Conservation (phyloP, 225 moss, liverwort and hornwort genomes). For the Marchantia paleacea region DNA sequence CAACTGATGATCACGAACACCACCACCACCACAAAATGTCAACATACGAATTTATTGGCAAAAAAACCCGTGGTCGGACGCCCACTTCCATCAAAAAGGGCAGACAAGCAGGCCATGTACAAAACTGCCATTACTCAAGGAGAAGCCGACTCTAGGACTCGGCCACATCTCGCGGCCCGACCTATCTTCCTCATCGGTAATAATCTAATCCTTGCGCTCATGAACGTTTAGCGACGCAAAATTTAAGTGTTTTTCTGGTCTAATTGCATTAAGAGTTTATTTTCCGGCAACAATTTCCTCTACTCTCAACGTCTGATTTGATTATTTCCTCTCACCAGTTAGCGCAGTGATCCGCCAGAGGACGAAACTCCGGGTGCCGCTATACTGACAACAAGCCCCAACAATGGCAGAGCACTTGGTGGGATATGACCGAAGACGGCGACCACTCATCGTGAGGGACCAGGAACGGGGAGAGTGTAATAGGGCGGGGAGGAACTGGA, state of each 20-base stretch:
- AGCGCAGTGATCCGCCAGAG: background rate
- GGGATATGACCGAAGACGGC: background rate
- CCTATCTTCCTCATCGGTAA: background rate
- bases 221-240: background rate
- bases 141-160: background rate
- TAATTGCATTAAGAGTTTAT: too few species aligned
- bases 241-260: too few species aligned
- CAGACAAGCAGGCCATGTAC: too few species aligned
- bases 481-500: background rate
- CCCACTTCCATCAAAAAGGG: background rate
- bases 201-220: background rate
- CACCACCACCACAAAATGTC: background rate
- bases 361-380: background rate
- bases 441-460: background rate
- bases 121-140: background rate
- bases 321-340: background rate
- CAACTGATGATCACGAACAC: slow-evolving; percentile 58
- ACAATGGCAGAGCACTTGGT: background rate
- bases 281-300: too few species aligned
- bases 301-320: background rate
- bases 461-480: background rate
- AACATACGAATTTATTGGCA: background rate
- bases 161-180: background rate
- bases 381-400: background rate
- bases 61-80: too few species aligned